phyloP scores from a whole-genome alignment of 768 basidiomycete genomes.

The Suillus americanus region DNA sequence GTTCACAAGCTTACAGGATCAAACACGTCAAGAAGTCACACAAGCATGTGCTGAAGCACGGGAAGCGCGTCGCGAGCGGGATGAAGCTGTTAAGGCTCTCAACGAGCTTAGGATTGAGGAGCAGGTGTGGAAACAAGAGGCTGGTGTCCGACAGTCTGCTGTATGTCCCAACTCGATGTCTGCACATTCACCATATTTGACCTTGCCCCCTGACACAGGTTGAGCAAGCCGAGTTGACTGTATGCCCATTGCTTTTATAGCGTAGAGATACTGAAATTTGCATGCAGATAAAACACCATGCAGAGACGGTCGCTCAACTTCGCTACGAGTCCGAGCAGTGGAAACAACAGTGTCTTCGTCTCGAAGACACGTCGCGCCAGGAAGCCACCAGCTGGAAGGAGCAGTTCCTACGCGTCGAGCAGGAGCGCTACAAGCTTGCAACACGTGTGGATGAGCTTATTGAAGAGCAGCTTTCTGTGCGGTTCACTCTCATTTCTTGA shows the following conservation, averaged over 20 bases:
- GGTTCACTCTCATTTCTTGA: slow-evolving; percentile 17
- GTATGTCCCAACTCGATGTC: slow-evolving; percentile 38
- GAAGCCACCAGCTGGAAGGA: slow-evolving; percentile 76
- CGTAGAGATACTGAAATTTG: neutral
- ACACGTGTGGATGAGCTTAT: slow-evolving; percentile 60
- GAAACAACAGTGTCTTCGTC: slow-evolving; percentile 62
- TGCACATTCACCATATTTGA: slow-evolving; percentile 13
- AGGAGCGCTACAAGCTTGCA: slow-evolving; percentile 60
- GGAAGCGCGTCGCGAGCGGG: slow-evolving; percentile 50
- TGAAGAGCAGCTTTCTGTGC: slow-evolving; percentile 46
- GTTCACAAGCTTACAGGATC: slow-evolving; percentile 58
- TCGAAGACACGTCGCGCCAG: slow-evolving; percentile 44
- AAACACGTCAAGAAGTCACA: slow-evolving; percentile 52
- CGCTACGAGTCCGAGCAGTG: slow-evolving; percentile 67
- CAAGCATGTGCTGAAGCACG: slow-evolving; percentile 45
- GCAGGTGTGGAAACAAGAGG: slow-evolving; percentile 48
- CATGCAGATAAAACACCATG: slow-evolving; percentile 54
- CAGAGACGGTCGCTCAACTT: slow-evolving; percentile 59
- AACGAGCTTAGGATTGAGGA: slow-evolving; percentile 45
- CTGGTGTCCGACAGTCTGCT: slow-evolving; percentile 40
- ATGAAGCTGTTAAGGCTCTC: slow-evolving; percentile 45
- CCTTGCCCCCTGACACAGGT: slow-evolving; percentile 34
- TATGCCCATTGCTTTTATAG: slow-evolving; percentile 27
- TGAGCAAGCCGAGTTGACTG: slow-evolving; percentile 56
- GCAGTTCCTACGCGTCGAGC: slow-evolving; percentile 72